Evolutionary conservation across 108 stramenopile genomes (phyloP).

Genomic region (Cylindrotheca closterium): DNA sequence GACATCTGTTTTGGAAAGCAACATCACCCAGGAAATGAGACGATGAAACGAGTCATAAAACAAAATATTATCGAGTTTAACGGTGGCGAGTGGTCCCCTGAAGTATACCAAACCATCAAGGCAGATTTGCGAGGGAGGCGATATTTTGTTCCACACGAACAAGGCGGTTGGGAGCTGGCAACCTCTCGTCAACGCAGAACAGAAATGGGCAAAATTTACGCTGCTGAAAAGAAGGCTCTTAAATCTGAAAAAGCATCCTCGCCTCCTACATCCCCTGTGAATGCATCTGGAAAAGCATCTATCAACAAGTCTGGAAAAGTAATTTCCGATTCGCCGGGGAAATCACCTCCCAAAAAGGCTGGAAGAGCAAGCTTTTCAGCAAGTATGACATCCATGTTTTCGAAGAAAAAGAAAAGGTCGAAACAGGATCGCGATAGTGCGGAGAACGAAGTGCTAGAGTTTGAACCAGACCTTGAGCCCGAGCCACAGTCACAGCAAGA

Average conservation of each 20-base stretch:
- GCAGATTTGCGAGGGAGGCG: constrained; percentile 6
- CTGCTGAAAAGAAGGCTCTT: constrained; percentile 3
- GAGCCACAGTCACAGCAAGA: too few species aligned
- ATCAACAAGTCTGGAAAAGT: too few species aligned
- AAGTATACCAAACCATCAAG: constrained; percentile 16
- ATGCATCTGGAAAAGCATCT: not conserved
- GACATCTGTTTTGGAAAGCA: constrained; percentile 27
- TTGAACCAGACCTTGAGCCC: too few species aligned
- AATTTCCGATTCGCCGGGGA: too few species aligned
- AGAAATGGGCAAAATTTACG: constrained; percentile 13
- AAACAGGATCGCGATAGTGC: not conserved
- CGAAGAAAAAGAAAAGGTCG: not conserved
- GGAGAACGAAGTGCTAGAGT: not conserved
- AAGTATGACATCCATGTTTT: not conserved
- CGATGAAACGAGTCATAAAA: constrained; percentile 6
- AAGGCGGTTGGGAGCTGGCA: constrained; percentile 14
- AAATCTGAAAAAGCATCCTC: not conserved
- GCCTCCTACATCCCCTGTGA: not conserved
- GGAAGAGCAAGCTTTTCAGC: not conserved
- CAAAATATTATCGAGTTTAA: not conserved
- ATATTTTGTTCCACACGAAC: constrained; percentile 9
- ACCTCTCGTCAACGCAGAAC: constrained; percentile 6
- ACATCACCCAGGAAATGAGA: constrained; percentile 18
- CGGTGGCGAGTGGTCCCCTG: constrained; percentile 12
- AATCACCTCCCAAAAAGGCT: not conserved